Evolutionary conservation across 345 rosid genomes (phyloP).

Genomic region (Excoecaria cochinchinensis): DNA sequence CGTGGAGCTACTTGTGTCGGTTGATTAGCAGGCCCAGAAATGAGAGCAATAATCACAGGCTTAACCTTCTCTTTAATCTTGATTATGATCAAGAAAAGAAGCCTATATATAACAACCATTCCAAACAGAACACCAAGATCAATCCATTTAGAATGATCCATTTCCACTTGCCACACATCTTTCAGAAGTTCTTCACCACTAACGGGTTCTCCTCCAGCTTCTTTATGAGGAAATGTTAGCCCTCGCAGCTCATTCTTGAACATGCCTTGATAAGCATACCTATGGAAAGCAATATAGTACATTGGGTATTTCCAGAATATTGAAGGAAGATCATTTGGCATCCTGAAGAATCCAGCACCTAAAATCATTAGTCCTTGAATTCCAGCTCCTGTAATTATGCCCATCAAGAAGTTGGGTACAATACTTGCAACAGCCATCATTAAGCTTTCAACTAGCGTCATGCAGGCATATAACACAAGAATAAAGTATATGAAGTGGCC

Average conservation of each 20-base stretch:
- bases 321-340: conserved; percentile 42
- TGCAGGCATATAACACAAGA: conserved; percentile 28
- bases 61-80: conserved; percentile 20
- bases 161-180: conserved; percentile 29
- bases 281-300: conserved; percentile 43
- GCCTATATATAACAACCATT: conserved; percentile 31
- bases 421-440: conserved; percentile 60
- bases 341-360: conserved; percentile 46
- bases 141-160: conserved; percentile 34
- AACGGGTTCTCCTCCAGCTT: conserved; percentile 13
- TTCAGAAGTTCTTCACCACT: conserved; percentile 30
- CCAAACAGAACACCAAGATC: conserved; percentile 26
- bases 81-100: conserved; percentile 24
- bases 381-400: conserved; percentile 52
- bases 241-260: conserved; percentile 39
- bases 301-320: conserved; percentile 48
- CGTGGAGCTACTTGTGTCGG: too few species aligned
- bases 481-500: conserved; percentile 41
- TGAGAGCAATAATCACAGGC: neutral
- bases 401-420: conserved; percentile 54
- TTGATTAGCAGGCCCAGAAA: too few species aligned
- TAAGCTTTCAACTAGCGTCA: conserved; percentile 54
- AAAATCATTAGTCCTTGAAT: conserved; percentile 57
- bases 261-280: conserved; percentile 32
- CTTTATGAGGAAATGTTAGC: conserved; percentile 14